These are phyloP conservation scores for Eucalyptus shirleyi DNA, from an alignment of 345 rosid genomes.

Conservation along the genomic window DNA sequence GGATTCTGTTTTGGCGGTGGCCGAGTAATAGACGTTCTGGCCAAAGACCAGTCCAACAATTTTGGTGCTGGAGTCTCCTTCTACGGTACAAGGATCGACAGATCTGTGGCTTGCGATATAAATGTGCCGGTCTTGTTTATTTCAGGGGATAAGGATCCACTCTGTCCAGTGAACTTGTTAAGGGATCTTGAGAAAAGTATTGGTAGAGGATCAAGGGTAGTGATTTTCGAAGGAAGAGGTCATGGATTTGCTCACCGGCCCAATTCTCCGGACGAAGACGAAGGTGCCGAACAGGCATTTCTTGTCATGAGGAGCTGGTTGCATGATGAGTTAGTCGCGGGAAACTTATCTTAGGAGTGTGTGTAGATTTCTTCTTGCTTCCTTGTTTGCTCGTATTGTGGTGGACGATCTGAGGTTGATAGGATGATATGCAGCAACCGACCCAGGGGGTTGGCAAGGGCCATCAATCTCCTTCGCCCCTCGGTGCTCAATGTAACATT, in stretches of 20 bases:
- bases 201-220: conserved; percentile 34
- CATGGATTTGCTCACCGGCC: conserved; percentile 79
- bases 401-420: neutral
- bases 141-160: conserved; percentile 66
- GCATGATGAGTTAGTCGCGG: conserved; percentile 21
- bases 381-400: neutral
- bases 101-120: conserved; percentile 17
- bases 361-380: neutral
- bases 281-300: conserved; percentile 73
- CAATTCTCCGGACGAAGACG: conserved; percentile 59
- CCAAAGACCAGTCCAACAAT: conserved; percentile 29
- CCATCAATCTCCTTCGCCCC: neutral
- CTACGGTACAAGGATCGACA: conserved; percentile 75
- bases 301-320: conserved; percentile 61
- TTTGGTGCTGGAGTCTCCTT: conserved; percentile 67
- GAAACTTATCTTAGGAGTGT: neutral
- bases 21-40: conserved; percentile 46
- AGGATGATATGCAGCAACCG: neutral
- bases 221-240: conserved; percentile 58
- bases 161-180: conserved; percentile 34
- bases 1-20: conserved; percentile 95
- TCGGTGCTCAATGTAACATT: neutral
- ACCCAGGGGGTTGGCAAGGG: neutral
- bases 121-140: conserved; percentile 67
- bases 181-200: conserved; percentile 32